Conservation (phyloP, 441 rosid genomes). For the Adansonia madagascariensis region DNA sequence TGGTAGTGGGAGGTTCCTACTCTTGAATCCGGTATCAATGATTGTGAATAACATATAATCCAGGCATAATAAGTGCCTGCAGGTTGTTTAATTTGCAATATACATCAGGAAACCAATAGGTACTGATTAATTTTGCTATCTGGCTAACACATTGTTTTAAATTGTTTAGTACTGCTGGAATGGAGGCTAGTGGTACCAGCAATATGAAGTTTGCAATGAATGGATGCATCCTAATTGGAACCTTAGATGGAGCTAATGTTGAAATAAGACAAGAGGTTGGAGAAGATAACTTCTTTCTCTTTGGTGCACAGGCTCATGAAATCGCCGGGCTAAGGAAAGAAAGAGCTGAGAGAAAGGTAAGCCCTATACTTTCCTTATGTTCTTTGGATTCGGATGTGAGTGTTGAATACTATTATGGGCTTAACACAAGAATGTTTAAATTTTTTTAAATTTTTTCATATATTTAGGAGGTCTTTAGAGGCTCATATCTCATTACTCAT, state of each 20-base stretch:
- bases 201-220: constrained; percentile 99
- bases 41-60: neutral
- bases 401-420: too few relatives aligned
- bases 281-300: constrained; percentile 89
- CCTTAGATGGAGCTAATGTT: constrained; percentile 96
- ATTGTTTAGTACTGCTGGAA: constrained; percentile 81
- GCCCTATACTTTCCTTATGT: too few relatives aligned
- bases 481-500: too few relatives aligned
- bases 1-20: neutral
- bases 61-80: neutral
- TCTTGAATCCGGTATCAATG: neutral
- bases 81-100: constrained; percentile 14
- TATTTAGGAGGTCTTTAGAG: too few relatives aligned
- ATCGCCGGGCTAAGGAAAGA: constrained; percentile 81
- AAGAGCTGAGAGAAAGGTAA: constrained; percentile 83
- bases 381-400: too few relatives aligned
- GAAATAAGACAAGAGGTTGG: constrained; percentile 95
- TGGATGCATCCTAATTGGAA: constrained; percentile 86
- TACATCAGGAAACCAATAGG: neutral
- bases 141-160: neutral
- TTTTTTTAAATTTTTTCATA: too few relatives aligned
- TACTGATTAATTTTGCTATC: neutral
- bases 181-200: constrained; percentile 99
- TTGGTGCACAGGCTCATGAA: constrained; percentile 84
- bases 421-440: too few relatives aligned